These are phyloP conservation scores for Selaginella tamariscina DNA, from an alignment of 75 land plant species.

Conservation along the genomic window DNA sequence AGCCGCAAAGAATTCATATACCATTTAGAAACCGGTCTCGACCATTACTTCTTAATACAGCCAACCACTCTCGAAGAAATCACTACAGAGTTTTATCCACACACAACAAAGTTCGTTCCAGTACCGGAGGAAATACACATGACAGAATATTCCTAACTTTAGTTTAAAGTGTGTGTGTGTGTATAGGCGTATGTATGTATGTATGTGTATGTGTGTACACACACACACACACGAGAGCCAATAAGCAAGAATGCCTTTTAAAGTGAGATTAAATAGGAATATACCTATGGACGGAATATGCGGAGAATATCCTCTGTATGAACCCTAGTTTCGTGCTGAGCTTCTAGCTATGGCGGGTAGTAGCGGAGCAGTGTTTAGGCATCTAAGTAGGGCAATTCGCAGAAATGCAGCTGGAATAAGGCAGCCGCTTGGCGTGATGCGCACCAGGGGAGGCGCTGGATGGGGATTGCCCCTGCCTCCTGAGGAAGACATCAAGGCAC, in stretches of 20 bases:
- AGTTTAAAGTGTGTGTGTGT: too few relatives aligned
- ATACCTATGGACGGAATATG: too few relatives aligned
- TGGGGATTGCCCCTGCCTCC: not conserved
- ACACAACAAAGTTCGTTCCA: not conserved
- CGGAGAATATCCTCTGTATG: too few relatives aligned
- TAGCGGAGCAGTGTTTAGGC: not conserved
- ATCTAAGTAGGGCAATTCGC: not conserved
- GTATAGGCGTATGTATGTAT: too few relatives aligned
- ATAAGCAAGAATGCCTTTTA: too few relatives aligned
- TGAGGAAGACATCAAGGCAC: not conserved
- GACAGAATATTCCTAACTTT: too few relatives aligned
- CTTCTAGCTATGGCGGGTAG: not conserved
- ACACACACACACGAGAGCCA: too few relatives aligned
- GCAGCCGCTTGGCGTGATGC: not conserved
- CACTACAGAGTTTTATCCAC: not conserved
- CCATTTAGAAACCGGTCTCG: constrained; percentile 27
- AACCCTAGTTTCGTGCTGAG: too few relatives aligned
- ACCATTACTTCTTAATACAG: not conserved
- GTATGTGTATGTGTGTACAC: too few relatives aligned
- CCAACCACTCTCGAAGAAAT: not conserved
- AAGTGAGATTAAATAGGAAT: too few relatives aligned
- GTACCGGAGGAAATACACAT: too few relatives aligned
- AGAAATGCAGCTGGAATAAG: not conserved
- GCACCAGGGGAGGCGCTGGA: not conserved
- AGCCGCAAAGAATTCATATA: constrained; percentile 37